Evolutionary conservation across 108 stramenopile genomes (phyloP), one percentile per base, ranked within the genome.

Genomic region (Bacterosira constricta): DNA sequence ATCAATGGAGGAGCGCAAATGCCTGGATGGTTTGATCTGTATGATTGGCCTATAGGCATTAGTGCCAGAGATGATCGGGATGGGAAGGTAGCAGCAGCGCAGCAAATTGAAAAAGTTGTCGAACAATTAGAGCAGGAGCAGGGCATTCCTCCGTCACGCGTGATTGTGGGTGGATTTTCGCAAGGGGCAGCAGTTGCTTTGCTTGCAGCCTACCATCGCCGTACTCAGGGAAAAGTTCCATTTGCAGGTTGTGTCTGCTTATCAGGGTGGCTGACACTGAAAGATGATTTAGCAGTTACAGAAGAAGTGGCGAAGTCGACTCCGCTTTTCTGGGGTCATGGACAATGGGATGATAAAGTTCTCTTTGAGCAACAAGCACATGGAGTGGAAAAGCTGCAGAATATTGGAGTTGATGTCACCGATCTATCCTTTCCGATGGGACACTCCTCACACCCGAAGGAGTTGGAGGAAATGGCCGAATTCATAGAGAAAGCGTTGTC

Each of bases 11-110:
- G 91, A 11, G 69, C 59, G 63, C n/a, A 59, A 10, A 95, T 95
- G 94, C 90, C 94, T 0, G 91, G 91, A 1, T 95, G 94, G 94
- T 95, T 95, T 60, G 94, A 95, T 82, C 53, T 92, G 25, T 90
- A 76, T 41, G 91, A 95, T 65, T 95, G 94, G 94, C 94, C 94
- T 5, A 92, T 95, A 23, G 88, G 63, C 11, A 81, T 92, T 3
- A 80, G 78, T 18, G 73, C 83, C 21, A 76, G 72, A 61, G 88
- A 94, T 69, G 90, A 94, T 57, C 63, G 36, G 25, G 77, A 66
- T 12, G 89, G 95, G 17, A 56, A 77, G 64, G 17, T 69, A 30
- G 44, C 42, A 44, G 80, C 73, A 25, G 86, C 87, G 11, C 51
- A 47, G 37, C 77, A 82, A 25, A 76, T 90, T 27, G 69, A 88